Conservation (phyloP, 2,329 filamentous ascomycete genomes). For the Cryphonectria carpinicola region DNA sequence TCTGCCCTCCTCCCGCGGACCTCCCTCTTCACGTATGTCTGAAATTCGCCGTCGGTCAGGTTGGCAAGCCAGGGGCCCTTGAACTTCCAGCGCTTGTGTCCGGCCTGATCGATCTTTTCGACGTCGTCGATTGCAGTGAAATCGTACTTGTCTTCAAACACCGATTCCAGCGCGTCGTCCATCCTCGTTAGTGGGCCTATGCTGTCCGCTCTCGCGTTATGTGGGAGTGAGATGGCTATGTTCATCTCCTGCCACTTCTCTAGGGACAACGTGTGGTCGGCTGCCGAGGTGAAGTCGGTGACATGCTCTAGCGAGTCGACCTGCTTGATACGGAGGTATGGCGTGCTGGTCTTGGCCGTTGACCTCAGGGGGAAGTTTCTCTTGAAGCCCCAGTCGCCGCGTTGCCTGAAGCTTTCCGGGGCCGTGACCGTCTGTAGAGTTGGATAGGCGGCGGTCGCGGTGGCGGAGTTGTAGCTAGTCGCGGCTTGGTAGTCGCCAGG, state of each 20-base stretch:
- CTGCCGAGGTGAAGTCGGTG: conserved; percentile 84
- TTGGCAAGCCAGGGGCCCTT: conserved; percentile 68
- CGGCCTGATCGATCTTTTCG: conserved; percentile 39
- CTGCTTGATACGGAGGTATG: conserved; percentile 74
- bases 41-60: conserved; percentile 64
- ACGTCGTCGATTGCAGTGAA: conserved; percentile 47
- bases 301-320: conserved; percentile 86
- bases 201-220: neutral
- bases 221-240: conserved; percentile 67
- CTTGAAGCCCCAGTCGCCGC: conserved; percentile 94
- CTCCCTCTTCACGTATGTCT: conserved; percentile 55
- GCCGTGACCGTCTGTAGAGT: conserved; percentile 82
- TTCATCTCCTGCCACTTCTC: conserved; percentile 86
- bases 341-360: conserved; percentile 72
- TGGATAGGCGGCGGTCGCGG: conserved; percentile 78
- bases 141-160: conserved; percentile 64
- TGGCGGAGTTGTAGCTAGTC: conserved; percentile 60
- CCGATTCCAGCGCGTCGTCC: conserved; percentile 48
- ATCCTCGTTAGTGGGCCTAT: conserved; percentile 7
- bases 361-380: conserved; percentile 77
- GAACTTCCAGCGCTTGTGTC: conserved; percentile 67
- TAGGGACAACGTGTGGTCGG: conserved; percentile 79
- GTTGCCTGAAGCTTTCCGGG: conserved; percentile 69
- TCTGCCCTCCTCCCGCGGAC: conserved; percentile 57
- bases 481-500: conserved; percentile 51